Evolutionary conservation across 2,329 filamentous ascomycete species (phyloP), one percentile per base, ranked within the genome.

Genomic region (Annulohypoxylon truncatum): DNA sequence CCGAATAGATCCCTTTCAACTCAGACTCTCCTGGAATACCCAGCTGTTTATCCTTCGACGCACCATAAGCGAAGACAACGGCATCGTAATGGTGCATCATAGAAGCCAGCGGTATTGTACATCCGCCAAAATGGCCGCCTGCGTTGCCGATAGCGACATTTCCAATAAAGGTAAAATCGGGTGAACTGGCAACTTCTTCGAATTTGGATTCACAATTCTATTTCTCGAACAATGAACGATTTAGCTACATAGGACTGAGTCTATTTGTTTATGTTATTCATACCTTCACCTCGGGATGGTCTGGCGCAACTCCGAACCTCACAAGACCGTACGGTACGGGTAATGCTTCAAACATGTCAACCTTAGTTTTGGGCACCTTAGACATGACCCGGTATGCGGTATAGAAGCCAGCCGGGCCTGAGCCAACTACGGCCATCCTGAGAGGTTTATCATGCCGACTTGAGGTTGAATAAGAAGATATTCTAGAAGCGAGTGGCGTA

Each of bases 281-380:
- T 81, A 96, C 93, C 88, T 99, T 99, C 71, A 99, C 96, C 81
- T 99, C 95, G 0, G 96, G 95, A 80, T 99, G 96, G 77, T 99
- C 96, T 4, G 96, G 96, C n/a, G 96, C 96, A 63, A 99, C 96
- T 7, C 96, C 96, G 76, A 96, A 97, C 59, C 96, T 87, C 52
- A 97, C 94, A 59, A 99, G 85, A 0, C 96, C 96, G 76, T 93
- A 99, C 0, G 96, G 96, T 3, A 97, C 94, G 0, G 96, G 96
- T 38, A 98, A 82, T 26, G 93, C 89, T 80, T 99, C 96, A 76
- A 97, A 99, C 95, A 99, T 98, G 79, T 98, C 95, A 20, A 99
- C 86, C 53, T 87, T 85, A 0, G 90, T 89, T 76, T 90, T 83
- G 20, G 89, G 84, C 35, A 96, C 84, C 74, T 90, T 92, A 57